phyloP scores from a whole-genome alignment of 441 rosid species.

The Raphanus hybrid region DNA sequence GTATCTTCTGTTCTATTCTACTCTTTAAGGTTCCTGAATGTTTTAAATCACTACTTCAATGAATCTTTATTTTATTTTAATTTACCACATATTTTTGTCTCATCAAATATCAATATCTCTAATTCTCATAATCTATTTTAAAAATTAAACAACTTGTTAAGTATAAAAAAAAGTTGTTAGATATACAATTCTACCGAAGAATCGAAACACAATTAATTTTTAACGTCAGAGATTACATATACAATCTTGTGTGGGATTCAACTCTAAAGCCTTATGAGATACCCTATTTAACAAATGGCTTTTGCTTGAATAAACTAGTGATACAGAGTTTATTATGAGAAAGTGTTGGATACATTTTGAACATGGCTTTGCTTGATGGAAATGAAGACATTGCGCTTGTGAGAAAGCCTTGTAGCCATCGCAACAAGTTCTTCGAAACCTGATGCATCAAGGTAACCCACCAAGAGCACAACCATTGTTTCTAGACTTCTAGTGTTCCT shows the following conservation, averaged over 20 bases:
- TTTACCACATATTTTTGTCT: no score
- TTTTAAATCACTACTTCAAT: background rate
- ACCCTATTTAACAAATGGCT: conserved; percentile 15
- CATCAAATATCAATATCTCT: background rate
- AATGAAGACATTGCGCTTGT: conserved; percentile 26
- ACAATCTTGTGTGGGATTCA: background rate
- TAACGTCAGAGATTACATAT: background rate
- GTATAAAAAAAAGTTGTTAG: background rate
- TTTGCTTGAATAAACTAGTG: background rate
- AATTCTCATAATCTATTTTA: background rate
- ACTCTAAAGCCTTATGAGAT: background rate
- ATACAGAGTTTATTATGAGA: conserved; percentile 1
- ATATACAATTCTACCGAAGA: background rate
- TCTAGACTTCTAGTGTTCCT: conserved; percentile 33
- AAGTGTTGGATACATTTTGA: conserved; percentile 20
- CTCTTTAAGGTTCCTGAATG: conserved; percentile 14
- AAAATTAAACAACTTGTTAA: no score
- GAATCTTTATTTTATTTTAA: background rate
- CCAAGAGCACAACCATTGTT: conserved; percentile 38
- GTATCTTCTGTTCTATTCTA: background rate
- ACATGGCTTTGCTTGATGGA: conserved; percentile 31
- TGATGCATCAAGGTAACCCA: conserved; percentile 37
- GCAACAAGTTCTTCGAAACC: conserved; percentile 38
- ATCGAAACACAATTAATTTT: no score
- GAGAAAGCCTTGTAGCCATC: conserved; percentile 35